These are phyloP conservation scores for Arachis hypogaea DNA, from an alignment of 306 rosid species.

Conservation along the genomic window DNA sequence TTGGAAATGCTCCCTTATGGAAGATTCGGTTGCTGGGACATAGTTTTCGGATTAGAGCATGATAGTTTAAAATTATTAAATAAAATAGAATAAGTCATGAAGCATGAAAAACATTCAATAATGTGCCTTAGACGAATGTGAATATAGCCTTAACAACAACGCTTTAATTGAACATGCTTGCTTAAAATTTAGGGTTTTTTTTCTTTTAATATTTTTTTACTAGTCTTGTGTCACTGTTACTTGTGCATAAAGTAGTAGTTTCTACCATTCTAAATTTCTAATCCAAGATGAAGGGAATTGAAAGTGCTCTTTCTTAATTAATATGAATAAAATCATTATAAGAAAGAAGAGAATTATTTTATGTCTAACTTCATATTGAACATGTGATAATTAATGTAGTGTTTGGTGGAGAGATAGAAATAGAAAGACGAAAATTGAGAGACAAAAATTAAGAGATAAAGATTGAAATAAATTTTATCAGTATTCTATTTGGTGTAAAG, in stretches of 20 bases:
- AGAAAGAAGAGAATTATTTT: too few relatives aligned
- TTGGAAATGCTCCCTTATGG: slow-evolving; percentile 11
- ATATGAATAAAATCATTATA: too few relatives aligned
- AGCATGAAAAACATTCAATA: slow-evolving; percentile 41
- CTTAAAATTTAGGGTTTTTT: slow-evolving; percentile 22
- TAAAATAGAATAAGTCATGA: slow-evolving; percentile 19
- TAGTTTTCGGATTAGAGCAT: slow-evolving; percentile 42
- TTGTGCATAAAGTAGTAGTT: slow-evolving; percentile 36
- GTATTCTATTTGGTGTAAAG: too few relatives aligned
- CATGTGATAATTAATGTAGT: too few relatives aligned
- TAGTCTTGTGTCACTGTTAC: slow-evolving; percentile 43
- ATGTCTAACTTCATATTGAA: too few relatives aligned
- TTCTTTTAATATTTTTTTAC: slow-evolving; percentile 27
- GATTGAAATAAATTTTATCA: too few relatives aligned
- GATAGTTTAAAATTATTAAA: slow-evolving; percentile 27
- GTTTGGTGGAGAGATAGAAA: too few relatives aligned
- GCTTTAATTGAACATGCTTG: slow-evolving; percentile 10
- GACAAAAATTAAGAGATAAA: too few relatives aligned
- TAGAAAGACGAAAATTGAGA: too few relatives aligned
- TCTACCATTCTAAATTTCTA: slow-evolving; percentile 22
- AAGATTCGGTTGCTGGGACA: slow-evolving; percentile 46
- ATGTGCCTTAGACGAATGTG: slow-evolving; percentile 24
- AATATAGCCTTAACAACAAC: slow-evolving; percentile 40
- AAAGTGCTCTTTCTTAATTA: neutral
- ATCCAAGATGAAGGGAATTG: slow-evolving; percentile 1